Base-by-base conservation (phyloP, 1,284 basidiomycete genomes). In the Tilletia setariae region DNA sequence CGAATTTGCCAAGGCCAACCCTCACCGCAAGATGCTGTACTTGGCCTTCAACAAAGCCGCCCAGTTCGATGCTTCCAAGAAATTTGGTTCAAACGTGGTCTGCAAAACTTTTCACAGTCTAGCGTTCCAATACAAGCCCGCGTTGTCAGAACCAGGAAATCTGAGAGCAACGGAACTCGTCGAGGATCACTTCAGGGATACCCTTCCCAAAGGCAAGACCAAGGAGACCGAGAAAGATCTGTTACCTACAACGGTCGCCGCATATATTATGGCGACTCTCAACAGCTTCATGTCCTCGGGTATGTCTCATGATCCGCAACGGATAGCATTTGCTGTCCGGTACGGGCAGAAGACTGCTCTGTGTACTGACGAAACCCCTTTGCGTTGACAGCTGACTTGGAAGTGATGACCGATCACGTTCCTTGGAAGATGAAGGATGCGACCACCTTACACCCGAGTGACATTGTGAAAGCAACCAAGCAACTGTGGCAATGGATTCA, bases 21-120 rank as follows among this genome's bases (percentile, higher is more conserved):
- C 78, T 1, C 43, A 70, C 40, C 69, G 74, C 62, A 68, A 71
- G 6, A 76, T 79, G 35, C 72, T 79, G 21, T 79, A 79, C 67
- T 72, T 79, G 16, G 76, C 78, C 1, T 79, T 79, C 68, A 79
- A 79, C 67, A 75, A 73, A 21, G 73, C 76, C 16, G 76, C 76
- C n/a, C 74, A 75, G n/a, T 67, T 68, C 21, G 68, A 73, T 16
- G 78, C 78, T 4, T 67, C 73, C 15, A 56, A 67, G 16, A 70
- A 70, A 21, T 79, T 79, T 28, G 73, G 76, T 2, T 49, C 69
- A 13, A 74, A 79, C 42, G 78, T 79, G 16, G 76, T 74, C 56
- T 78, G 76, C 47, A 72, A 74, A 42, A 79, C 78, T n/a, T 77
- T 78, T 73, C 78, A 79, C 63, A 75, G 75, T 43, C 72, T 79